These are phyloP conservation scores for Cladophialophora chaetospira DNA, from an alignment of 2,329 filamentous ascomycete genomes.

Conservation along the genomic window DNA sequence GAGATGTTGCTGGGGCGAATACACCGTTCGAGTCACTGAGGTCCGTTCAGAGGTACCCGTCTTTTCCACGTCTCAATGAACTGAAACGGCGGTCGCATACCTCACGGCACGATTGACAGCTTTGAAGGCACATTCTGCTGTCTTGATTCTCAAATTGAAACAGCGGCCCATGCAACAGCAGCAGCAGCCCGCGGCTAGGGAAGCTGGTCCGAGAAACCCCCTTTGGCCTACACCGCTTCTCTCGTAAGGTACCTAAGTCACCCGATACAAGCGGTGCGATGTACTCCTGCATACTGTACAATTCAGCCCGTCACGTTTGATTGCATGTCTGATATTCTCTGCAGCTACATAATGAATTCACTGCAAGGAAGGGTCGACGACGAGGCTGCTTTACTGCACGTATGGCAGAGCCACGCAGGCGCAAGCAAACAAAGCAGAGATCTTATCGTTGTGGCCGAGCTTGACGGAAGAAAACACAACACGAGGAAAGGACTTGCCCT, in stretches of 20 bases:
- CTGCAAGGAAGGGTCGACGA: not conserved
- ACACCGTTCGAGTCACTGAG: not conserved
- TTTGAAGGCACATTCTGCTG: slow-evolving; percentile 1
- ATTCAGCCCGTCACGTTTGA: slow-evolving; percentile 14
- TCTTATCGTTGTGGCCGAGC: not conserved
- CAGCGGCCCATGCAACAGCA: slow-evolving; percentile 6
- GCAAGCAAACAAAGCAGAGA: not conserved
- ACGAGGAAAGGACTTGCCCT: slow-evolving; percentile 19
- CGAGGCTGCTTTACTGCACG: slow-evolving; percentile 9
- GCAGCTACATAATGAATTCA: not conserved
- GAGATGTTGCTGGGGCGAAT: too few species aligned
- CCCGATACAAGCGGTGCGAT: not conserved
- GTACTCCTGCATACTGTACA: not conserved
- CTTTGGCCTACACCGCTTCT: slow-evolving; percentile 27
- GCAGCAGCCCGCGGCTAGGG: slow-evolving; percentile 11
- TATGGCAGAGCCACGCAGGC: not conserved
- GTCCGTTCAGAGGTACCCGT: not conserved
- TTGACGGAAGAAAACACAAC: slow-evolving; percentile 4
- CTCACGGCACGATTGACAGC: slow-evolving; percentile 1
- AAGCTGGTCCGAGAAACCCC: slow-evolving; percentile 9
- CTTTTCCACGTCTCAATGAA: slow-evolving; percentile 8
- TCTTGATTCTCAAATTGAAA: slow-evolving; percentile 6
- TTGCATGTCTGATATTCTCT: not conserved
- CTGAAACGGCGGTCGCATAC: slow-evolving; percentile 19
- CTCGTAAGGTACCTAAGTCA: not conserved